phyloP scores from a whole-genome alignment of 2,329 filamentous ascomycete species.

The Clonostachys sp. region DNA sequence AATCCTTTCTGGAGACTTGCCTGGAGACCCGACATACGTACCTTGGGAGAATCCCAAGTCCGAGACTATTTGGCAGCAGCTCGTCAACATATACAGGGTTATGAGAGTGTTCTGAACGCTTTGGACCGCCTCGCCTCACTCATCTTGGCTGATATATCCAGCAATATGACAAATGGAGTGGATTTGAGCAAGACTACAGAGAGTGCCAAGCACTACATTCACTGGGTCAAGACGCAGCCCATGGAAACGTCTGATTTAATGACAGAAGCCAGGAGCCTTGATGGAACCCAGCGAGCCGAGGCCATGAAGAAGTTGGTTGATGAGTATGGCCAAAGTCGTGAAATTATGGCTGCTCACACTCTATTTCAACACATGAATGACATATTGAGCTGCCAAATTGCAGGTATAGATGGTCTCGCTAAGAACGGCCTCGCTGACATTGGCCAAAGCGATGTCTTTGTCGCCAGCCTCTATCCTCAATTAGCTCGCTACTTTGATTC shows the following conservation, averaged over 20 bases:
- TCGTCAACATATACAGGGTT: not conserved
- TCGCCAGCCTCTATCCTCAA: not conserved
- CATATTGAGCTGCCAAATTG: not conserved
- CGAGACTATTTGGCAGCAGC: too few species aligned
- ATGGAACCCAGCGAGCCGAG: not conserved
- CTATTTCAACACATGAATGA: not conserved
- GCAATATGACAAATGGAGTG: not conserved
- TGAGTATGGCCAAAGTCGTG: not conserved
- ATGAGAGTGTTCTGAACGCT: not conserved
- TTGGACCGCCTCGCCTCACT: not conserved
- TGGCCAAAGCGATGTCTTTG: too few species aligned
- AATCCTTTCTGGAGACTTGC: not conserved
- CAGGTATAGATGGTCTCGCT: not conserved
- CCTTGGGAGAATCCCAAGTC: not conserved
- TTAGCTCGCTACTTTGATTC: not conserved
- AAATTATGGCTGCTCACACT: not conserved
- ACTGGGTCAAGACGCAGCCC: not conserved
- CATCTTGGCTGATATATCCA: not conserved
- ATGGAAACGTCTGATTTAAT: not conserved
- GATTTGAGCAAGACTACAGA: not conserved
- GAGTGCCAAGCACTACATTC: not conserved
- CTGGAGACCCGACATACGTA: conserved; percentile 2
- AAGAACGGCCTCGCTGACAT: not conserved
- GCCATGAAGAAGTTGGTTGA: not conserved
- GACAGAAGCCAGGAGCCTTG: not conserved